Evolutionary conservation across 2,329 filamentous ascomycete genomes (phyloP), one percentile per base, ranked within the genome.

Genomic region (Chaetomiaceae sp.): DNA sequence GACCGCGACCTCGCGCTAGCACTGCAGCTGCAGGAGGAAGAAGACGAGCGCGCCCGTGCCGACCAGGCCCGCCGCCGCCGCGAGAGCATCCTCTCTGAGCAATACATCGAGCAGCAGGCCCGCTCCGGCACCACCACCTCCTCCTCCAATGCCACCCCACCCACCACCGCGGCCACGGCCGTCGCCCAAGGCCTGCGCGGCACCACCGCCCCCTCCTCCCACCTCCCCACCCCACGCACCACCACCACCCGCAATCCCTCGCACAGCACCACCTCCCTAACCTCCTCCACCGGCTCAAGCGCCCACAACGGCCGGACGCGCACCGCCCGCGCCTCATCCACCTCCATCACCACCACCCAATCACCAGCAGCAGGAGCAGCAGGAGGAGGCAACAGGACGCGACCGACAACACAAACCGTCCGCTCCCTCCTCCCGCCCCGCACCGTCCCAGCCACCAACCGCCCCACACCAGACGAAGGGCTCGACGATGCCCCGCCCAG

Each of bases 11-110:
- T 96, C 24, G 93, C 93, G 0, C 74, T 97, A 3, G 90, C 91
- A 0, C 73, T 98, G 6, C 93, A 97, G 61, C 76, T 96, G 1
- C 91, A 97, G 62, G 93, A 97, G 59, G 89, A 95, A 62, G 91
- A 97, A 64, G 88, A 96, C 53, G 83, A 88, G 58, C 77, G 81
- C 12, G 80, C 89, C 53, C 76, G 78, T n/a, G 56, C 61, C 6
- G 75, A 79, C 40, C 75, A 81, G 39, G 79, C 77, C 9, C 76
- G 82, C 1, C 74, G 83, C 7, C 71, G 74, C 10, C 72, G 79
- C n/a, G 83, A 89, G 62, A 81, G 79, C 45, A 70, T 79, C 47
- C 70, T 87, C 1, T 86, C 82, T 0, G 81, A 85, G 58, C 79
- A 82, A 51, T 86, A 76, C 54, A 85, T 89, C 47, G 79, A 84